phyloP scores from a whole-genome alignment of 2,329 filamentous ascomycete genomes.

The Incumbomyces lentus region DNA sequence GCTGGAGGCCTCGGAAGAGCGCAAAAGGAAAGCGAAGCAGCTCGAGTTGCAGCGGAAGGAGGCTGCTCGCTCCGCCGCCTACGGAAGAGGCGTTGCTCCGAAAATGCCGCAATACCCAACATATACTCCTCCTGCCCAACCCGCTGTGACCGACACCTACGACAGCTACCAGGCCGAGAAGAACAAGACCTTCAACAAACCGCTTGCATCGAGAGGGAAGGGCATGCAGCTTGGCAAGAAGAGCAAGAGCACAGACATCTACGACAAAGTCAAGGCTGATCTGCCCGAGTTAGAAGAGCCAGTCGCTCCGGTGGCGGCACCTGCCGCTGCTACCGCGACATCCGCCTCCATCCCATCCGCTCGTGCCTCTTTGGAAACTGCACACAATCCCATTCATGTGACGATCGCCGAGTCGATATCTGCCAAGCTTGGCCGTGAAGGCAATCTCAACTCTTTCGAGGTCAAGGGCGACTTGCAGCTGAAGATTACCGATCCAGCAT shows the following conservation, averaged over 20 bases:
- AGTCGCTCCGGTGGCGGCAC: conserved; percentile 3
- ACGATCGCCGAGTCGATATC: conserved; percentile 83
- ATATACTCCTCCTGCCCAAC: conserved; percentile 70
- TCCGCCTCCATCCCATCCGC: conserved; percentile 40
- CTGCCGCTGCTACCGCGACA: conserved; percentile 49
- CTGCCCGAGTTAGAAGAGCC: conserved; percentile 67
- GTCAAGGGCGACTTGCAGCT: conserved; percentile 89
- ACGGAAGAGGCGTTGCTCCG: conserved; percentile 49
- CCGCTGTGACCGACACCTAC: conserved; percentile 69
- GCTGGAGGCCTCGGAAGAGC: conserved; percentile 92
- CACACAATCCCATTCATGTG: conserved; percentile 78
- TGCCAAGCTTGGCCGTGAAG: conserved; percentile 79
- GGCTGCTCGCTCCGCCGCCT: conserved; percentile 58
- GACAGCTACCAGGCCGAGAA: conserved; percentile 95
- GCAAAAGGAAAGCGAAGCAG: conserved; percentile 97
- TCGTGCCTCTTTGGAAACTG: conserved; percentile 54
- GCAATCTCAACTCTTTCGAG: conserved; percentile 72
- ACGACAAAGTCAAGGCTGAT: conserved; percentile 86
- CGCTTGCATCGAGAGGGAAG: conserved; percentile 66
- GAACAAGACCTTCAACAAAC: conserved; percentile 76
- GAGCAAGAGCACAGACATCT: conserved; percentile 94
- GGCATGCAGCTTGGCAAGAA: conserved; percentile 99
- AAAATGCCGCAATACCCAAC: conserved; percentile 77
- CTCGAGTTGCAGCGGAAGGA: conserved; percentile 98
- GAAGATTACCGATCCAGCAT: conserved; percentile 73